phyloP scores from a whole-genome alignment of 2,329 filamentous ascomycete species.

The Penicillium decumbens region DNA sequence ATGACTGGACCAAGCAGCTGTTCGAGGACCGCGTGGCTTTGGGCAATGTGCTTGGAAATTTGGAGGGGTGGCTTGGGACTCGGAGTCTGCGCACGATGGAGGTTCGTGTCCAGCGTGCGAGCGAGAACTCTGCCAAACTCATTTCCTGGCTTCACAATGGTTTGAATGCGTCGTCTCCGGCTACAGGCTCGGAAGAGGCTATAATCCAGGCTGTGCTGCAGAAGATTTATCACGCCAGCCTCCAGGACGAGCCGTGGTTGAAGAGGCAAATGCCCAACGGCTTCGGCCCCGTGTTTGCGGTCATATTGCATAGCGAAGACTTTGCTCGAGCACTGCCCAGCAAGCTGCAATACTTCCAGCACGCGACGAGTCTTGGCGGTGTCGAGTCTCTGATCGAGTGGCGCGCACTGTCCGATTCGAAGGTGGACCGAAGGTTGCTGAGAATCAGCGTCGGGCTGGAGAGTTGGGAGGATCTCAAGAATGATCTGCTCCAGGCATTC shows the following conservation, averaged over 20 bases:
- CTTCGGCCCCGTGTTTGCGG: conserved; percentile 80
- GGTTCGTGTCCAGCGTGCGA: conserved; percentile 71
- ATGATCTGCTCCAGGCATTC: conserved; percentile 67
- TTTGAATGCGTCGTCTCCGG: conserved; percentile 37
- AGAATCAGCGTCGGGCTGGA: conserved; percentile 83
- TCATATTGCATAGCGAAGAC: conserved; percentile 58
- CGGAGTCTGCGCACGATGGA: conserved; percentile 79
- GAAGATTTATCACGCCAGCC: conserved; percentile 68
- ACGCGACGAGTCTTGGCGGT: conserved; percentile 88
- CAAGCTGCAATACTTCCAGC: conserved; percentile 77
- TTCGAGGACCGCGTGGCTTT: conserved; percentile 66
- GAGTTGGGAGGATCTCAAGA: conserved; percentile 72
- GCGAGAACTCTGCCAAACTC: conserved; percentile 61
- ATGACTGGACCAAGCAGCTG: conserved; percentile 57
- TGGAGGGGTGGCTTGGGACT: conserved; percentile 88
- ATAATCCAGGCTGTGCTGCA: conserved; percentile 53
- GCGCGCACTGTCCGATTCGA: conserved; percentile 76
- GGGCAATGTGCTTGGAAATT: conserved; percentile 74
- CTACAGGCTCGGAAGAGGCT: conserved; percentile 37
- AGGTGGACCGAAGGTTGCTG: conserved; percentile 67
- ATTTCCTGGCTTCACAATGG: conserved; percentile 65
- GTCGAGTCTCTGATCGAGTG: conserved; percentile 97
- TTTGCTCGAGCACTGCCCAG: conserved; percentile 67
- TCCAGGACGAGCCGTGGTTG: conserved; percentile 74
- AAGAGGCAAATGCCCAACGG: conserved; percentile 83